Evolutionary conservation across 768 basidiomycete species (phyloP).

Genomic region (Crassisporium funariophilum): DNA sequence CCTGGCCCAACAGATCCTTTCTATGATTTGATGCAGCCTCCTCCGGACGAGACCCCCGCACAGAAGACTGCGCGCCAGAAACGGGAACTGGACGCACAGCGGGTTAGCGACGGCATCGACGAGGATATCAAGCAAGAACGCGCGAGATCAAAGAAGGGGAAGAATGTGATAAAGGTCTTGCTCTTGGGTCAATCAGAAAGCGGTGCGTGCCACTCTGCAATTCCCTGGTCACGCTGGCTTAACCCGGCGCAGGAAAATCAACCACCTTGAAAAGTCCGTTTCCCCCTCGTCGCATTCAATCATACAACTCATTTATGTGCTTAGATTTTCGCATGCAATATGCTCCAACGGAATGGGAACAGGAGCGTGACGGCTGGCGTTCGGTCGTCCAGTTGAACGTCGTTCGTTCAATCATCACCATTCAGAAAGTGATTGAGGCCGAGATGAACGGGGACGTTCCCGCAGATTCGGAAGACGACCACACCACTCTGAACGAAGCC

Average conservation of each 20-base stretch:
- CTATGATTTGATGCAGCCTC: conserved; percentile 48
- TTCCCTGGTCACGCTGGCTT: conserved; percentile 2
- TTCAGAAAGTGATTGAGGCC: conserved; percentile 61
- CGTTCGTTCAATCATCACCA: conserved; percentile 66
- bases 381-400: conserved; percentile 81
- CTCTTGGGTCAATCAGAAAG: conserved; percentile 70
- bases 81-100: conserved; percentile 50
- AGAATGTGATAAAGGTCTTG: conserved; percentile 55
- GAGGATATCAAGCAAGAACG: conserved; percentile 56
- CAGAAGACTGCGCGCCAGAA: conserved; percentile 48
- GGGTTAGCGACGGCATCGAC: conserved; percentile 59
- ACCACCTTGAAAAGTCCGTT: conserved; percentile 65
- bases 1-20: conserved; percentile 45
- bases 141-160: conserved; percentile 43
- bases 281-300: not conserved
- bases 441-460: conserved; percentile 47
- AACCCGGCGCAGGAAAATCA: conserved; percentile 55
- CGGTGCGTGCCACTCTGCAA: conserved; percentile 41
- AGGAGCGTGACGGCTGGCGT: conserved; percentile 75
- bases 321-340: conserved; percentile 76
- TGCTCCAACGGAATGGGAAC: conserved; percentile 60
- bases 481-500: conserved; percentile 19
- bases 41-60: conserved; percentile 53
- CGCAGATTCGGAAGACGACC: conserved; percentile 38
- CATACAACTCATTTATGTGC: conserved; percentile 1